These are phyloP conservation scores for Ilex aquifolium DNA, from an alignment of 257 asterid genomes.

Conservation along the genomic window DNA sequence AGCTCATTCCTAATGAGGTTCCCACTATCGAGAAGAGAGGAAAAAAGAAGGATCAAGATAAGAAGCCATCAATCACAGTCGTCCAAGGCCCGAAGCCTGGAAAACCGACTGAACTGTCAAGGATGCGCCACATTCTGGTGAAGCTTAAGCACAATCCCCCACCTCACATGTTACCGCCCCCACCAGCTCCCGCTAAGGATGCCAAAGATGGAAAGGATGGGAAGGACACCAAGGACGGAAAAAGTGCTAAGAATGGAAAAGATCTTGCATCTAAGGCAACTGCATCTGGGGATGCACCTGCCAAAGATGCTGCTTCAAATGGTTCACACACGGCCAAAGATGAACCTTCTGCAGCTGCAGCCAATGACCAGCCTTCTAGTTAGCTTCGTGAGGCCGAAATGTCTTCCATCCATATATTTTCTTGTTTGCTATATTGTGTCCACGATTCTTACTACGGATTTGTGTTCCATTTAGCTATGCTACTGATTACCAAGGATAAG, in stretches of 20 bases:
- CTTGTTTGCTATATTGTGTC: too few relatives aligned
- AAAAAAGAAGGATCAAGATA: slow-evolving; percentile 88
- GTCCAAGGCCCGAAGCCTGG: slow-evolving; percentile 98
- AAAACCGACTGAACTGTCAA: slow-evolving; percentile 92
- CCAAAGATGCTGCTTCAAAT: slow-evolving; percentile 36
- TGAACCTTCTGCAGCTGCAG: slow-evolving; percentile 31
- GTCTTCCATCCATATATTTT: too few relatives aligned
- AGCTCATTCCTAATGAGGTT: slow-evolving; percentile 87
- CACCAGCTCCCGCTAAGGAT: slow-evolving; percentile 69
- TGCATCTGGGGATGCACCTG: slow-evolving; percentile 26
- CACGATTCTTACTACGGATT: too few relatives aligned
- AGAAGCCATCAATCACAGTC: slow-evolving; percentile 76
- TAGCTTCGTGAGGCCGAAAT: background rate
- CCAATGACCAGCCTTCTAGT: slow-evolving; percentile 27
- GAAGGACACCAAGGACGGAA: slow-evolving; percentile 31
- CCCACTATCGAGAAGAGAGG: slow-evolving; percentile 79
- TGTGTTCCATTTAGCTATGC: too few relatives aligned
- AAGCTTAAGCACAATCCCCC: slow-evolving; percentile 97
- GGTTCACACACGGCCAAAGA: slow-evolving; percentile 30
- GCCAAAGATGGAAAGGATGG: slow-evolving; percentile 48
- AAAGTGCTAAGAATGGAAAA: slow-evolving; percentile 23
- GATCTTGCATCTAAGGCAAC: slow-evolving; percentile 18
- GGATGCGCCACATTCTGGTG: slow-evolving; percentile 88
- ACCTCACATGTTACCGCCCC: slow-evolving; percentile 91
- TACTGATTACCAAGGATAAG: too few relatives aligned